Evolutionary conservation across 331 rosid species (phyloP), one percentile per base, ranked within the genome.

Genomic region (Spiraea crenata): DNA sequence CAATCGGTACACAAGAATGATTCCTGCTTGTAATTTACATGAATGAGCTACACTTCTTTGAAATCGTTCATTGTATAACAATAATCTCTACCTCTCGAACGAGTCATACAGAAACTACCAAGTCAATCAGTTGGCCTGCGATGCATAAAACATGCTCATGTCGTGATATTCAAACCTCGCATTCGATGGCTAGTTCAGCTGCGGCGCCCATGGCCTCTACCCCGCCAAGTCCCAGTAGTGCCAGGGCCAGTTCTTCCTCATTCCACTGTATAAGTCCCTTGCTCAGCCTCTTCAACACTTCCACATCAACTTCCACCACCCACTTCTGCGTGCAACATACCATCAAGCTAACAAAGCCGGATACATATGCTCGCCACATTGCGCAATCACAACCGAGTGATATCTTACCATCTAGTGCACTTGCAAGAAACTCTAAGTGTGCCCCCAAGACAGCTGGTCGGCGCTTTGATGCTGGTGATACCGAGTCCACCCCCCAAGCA

Each of bases 211-310:
- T 91, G 48, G 92, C 86, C 46, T 82, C 86, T 9, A 75, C 25
- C 73, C 99, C 97, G 67, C 86, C 89, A 55, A 85, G 74, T 66
- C 86, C 96, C 72, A 95, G 78, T 35, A 95, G 63, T 10, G 89
- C 90, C 57, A 91, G 74, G 59, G 97, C 99, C 85, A 95, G 71
- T 63, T 89, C 97, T 34, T 95, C 90, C 90, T 95, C 97, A 38
- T 83, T 80, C 86, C 89, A 68, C 76, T 74, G 96, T 64, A 86
- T 81, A 57, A 95, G 81, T 61, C 95, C 97, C 40, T 76, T 89
- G 86, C 95, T 87, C 74, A 95, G 72, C 66, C 91, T 87, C 86
- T 88, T 87, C 75, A 95, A 78, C 19, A 95, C 74, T 62, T 78
- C 82, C 66, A 83, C 84, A 56, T 95, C 90, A 31, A 95, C 79